phyloP scores from a whole-genome alignment of 148 eudicot species.

The Pharnaceum exiguum region DNA sequence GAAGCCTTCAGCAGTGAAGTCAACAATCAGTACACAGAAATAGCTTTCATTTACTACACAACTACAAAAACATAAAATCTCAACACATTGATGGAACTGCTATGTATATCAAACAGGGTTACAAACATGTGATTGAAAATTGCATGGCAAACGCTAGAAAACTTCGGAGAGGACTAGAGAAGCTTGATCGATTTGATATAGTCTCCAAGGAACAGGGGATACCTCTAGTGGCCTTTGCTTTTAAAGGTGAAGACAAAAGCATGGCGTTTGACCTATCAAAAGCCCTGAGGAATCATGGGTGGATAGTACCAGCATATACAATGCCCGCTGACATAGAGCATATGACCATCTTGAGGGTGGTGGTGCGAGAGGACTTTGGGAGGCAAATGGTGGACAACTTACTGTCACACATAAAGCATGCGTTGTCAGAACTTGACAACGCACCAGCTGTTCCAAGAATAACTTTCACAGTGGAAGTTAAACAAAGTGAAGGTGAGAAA shows the following conservation, averaged over 20 bases:
- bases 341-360: constrained; percentile 32
- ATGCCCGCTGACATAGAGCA: constrained; percentile 38
- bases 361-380: constrained; percentile 33
- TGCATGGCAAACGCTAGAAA: constrained; percentile 29
- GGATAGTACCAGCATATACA: constrained; percentile 41
- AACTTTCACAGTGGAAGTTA: constrained; percentile 37
- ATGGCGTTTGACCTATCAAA: constrained; percentile 30
- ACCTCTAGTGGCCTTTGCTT: constrained; percentile 34
- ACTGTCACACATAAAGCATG: constrained; percentile 30
- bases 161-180: constrained; percentile 29
- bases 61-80: neutral
- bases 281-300: constrained; percentile 26
- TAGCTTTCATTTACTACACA: neutral
- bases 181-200: constrained; percentile 22
- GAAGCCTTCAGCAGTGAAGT: no score
- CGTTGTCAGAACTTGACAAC: constrained; percentile 20
- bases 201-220: constrained; percentile 33
- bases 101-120: constrained; percentile 15
- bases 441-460: constrained; percentile 13
- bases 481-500: constrained; percentile 22
- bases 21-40: no score
- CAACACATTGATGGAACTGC: neutral
- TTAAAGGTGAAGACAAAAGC: constrained; percentile 21
- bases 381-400: constrained; percentile 36
- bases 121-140: constrained; percentile 29